Base-by-base conservation (phyloP, 2,329 filamentous ascomycete species). In the Macrophomina phaseolina region DNA sequence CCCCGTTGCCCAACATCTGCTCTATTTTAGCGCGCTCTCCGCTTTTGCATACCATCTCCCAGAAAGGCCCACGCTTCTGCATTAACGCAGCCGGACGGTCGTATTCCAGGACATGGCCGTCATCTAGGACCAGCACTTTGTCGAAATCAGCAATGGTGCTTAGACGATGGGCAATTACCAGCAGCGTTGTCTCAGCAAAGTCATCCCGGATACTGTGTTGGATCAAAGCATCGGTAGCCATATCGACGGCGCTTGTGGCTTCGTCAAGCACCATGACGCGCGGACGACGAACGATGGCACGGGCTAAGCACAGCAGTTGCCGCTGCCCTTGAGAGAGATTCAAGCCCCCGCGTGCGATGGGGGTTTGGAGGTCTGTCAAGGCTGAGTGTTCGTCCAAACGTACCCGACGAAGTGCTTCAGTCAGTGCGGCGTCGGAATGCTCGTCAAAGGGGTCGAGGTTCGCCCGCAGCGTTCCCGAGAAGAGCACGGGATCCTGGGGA, bases 261-360 rank as follows among this genome's bases (percentile, higher is more conserved):
- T 99, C 95, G 81, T 99, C 95, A 78, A 94, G 97, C 58, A 99
- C 90, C 72, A 98, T 97, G 79, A 98, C 97, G 72, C 91, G 92
- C 0, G 90, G 91, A 49, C 90, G 89, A 40, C 94, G 89, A 5
- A 98, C 94, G 1, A 99, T 87, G 0, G 95, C 95, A 0, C 94
- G 89, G 0, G 94, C 94, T 0, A 99, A 85, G 1, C 95, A 94
- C 91, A 98, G 97, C 56, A 98, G 87, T 79, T 98, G 95, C 2
- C 95, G 89, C 81, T 98, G 94, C 5, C 94, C 94, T 9, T 97
- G 89, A 0, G 93, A 97, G 82, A 97, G 97, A 79, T 97, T 98
- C 69, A 97, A 85, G 0, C 94, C 94, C 80, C 97, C 94, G 75
- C 98, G 94, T 78, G 94, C 89, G 75, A 85, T 81, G 83, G 87